Percentiles rank a stretch among this genome's conserved stretches.
phyloP scores from a whole-genome alignment of 495 filamentous ascomycete genomes.

The Immersiella caudata region DNA sequence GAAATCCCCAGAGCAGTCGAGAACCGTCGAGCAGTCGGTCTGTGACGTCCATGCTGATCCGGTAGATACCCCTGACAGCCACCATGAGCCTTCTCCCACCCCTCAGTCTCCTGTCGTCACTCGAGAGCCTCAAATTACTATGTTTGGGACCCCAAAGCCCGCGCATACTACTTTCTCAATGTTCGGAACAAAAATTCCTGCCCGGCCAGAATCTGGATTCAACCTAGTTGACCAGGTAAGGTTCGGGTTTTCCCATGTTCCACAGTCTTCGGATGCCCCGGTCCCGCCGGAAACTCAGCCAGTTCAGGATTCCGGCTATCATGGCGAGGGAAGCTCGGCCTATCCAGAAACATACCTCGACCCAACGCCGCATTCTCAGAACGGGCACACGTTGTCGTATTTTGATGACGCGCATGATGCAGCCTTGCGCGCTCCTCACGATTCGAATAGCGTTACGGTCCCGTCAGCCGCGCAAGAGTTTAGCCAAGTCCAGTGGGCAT shows the following conservation, averaged over 20 bases:
- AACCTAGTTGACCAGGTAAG: constrained; percentile 38
- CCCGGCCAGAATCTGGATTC: constrained; percentile 18
- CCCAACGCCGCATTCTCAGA: constrained; percentile 15
- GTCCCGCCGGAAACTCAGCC: constrained; percentile 5
- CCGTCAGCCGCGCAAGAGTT: constrained; percentile 25
- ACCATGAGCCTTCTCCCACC: not conserved
- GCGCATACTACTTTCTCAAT: constrained; percentile 23
- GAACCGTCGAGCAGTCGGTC: not conserved
- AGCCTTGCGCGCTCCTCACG: constrained; percentile 14
- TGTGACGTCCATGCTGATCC: not conserved
- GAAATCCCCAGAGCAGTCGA: not conserved
- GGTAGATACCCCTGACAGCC: not conserved
- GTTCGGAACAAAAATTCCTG: constrained; percentile 29
- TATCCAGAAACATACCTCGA: constrained; percentile 35
- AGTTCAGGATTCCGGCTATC: not conserved
- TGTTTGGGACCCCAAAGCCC: constrained; percentile 26
- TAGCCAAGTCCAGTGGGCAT: constrained; percentile 30
- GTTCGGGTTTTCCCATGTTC: constrained; percentile 39
- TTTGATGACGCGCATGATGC: constrained; percentile 12
- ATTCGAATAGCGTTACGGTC: constrained; percentile 3
- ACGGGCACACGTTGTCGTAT: constrained; percentile 26
- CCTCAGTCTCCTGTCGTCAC: not conserved
- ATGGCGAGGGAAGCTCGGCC: constrained; percentile 15
- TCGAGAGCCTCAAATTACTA: not conserved
- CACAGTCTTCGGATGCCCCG: constrained; percentile 22